Evolutionary conservation across 495 filamentous ascomycete genomes (phyloP).

Genomic region (Aspergillus ellipticus): DNA sequence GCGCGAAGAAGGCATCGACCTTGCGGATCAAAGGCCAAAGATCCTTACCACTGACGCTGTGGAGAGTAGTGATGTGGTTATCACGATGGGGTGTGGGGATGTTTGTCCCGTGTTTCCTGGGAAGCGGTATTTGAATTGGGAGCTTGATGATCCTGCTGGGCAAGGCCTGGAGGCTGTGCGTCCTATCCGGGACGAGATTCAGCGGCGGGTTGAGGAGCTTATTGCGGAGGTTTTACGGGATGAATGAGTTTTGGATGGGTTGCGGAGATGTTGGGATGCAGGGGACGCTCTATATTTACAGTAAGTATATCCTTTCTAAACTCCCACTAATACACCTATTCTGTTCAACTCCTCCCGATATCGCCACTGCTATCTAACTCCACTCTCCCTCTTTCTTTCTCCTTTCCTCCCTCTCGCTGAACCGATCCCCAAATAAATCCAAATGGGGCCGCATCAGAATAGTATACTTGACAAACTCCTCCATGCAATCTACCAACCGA

Average conservation of each 20-base stretch:
- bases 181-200: background rate
- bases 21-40: constrained; percentile 23
- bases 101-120: constrained; percentile 27
- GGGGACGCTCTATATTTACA: too few species aligned
- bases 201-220: background rate
- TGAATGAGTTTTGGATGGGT: background rate
- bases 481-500: constrained; percentile 70
- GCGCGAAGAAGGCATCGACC: constrained; percentile 31
- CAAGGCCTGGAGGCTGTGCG: background rate
- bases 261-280: too few species aligned
- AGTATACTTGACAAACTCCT: constrained; percentile 74
- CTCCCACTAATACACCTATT: too few species aligned
- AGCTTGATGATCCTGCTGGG: constrained; percentile 17
- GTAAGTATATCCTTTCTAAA: too few species aligned
- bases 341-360: too few species aligned
- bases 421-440: constrained; percentile 62
- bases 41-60: constrained; percentile 24
- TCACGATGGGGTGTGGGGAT: constrained; percentile 29
- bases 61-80: constrained; percentile 25
- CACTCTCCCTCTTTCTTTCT: constrained; percentile 11
- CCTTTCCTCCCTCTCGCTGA: constrained; percentile 50
- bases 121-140: constrained; percentile 28
- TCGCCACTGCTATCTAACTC: too few species aligned
- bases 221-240: background rate
- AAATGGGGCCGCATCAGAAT: constrained; percentile 61